phyloP scores from a whole-genome alignment of 805 yeast genomes.

The Hanseniaspora mollemarum region DNA sequence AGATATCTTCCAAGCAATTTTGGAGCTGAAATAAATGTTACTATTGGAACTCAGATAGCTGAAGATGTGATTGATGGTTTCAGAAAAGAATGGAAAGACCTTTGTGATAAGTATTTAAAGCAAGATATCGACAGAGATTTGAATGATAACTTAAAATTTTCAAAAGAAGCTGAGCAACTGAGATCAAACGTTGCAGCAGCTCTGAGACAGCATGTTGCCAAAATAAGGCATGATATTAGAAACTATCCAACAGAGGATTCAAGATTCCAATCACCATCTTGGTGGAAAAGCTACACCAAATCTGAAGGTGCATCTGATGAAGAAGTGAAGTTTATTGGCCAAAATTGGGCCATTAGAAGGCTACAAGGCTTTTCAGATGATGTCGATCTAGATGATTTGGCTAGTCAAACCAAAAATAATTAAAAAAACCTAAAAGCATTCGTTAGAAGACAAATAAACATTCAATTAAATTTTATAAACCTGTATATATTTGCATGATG shows the following conservation, averaged over 20 bases:
- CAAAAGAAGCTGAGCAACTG: constrained; percentile 51
- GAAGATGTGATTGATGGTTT: constrained; percentile 48
- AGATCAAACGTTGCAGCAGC: constrained; percentile 61
- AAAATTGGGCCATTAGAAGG: constrained; percentile 72
- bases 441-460: background rate
- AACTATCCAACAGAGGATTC: constrained; percentile 53
- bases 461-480: background rate
- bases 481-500: background rate
- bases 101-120: constrained; percentile 47
- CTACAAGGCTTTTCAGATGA: constrained; percentile 40
- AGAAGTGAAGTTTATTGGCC: constrained; percentile 59
- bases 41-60: constrained; percentile 60
- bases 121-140: constrained; percentile 42
- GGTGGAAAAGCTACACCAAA: constrained; percentile 61
- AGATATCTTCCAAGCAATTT: constrained; percentile 51
- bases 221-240: constrained; percentile 32
- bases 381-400: constrained; percentile 16
- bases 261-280: constrained; percentile 52
- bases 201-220: constrained; percentile 50
- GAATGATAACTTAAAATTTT: constrained; percentile 49
- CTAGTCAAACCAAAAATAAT: background rate
- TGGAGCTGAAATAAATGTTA: constrained; percentile 56
- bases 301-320: constrained; percentile 59
- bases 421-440: background rate
- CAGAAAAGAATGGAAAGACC: constrained; percentile 56